Evolutionary conservation across 805 yeast species (phyloP), one percentile per base, ranked within the genome.

Genomic region (Lachancea mirantina): DNA sequence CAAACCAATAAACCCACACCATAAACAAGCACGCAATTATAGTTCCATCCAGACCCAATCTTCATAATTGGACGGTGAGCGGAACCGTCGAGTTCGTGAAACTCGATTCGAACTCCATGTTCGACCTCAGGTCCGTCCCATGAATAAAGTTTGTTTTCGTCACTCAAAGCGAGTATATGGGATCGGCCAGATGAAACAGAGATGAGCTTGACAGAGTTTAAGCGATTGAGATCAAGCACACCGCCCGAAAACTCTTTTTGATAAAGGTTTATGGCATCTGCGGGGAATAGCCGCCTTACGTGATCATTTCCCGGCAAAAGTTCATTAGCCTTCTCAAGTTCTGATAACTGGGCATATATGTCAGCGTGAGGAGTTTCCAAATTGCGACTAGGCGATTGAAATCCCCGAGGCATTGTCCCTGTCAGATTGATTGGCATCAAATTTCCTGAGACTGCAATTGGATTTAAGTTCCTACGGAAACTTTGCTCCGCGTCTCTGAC

Each of bases 11-110:
- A 50, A 0, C 88, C 85, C 28, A 67, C 57, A 5, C 58, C 57
- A 13, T 59, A 59, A 2, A 76, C 55, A 29, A 65, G 61, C 14
- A 72, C 72, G 25, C 73, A 71, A 32, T 73, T 70, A 10, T 68
- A 52, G 37, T 70, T 67, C 89, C 89, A 81, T 0, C 89, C 92
- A 11, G 84, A 78, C 8, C 65, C 63, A 7, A 76, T 66, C 41
- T 68, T 70, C 17, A 62, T 35, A 8, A 72, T 63, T 8, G 64
- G 61, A 19, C 57, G 49, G 1, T 46, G 41, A 3, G 43, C 38
- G 4, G 39, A 38, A 10, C 23, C n/a, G 5, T 51, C 50, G 19
- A 48, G 26, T 4, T 41, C 45, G 0, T 59, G 55, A 37, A 76
- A 71, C 4, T 33, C 46, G 19, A 78, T 39, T 30, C 45, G 47